These are phyloP conservation scores for Luffa aegyptiaca DNA, from an alignment of 306 rosid genomes.

Conservation along the genomic window DNA sequence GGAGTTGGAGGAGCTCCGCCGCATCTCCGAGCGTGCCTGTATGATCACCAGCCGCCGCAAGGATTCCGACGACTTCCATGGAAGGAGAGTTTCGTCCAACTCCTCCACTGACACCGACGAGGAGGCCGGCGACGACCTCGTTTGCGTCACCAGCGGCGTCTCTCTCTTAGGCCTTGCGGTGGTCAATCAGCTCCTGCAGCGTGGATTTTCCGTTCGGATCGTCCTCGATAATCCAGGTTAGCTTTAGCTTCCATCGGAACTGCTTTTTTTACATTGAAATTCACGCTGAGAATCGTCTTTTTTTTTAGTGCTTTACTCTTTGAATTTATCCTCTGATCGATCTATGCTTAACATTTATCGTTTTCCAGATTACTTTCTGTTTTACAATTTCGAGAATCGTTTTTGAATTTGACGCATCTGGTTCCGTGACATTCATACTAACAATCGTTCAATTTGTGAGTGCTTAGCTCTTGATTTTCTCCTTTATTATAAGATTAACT, in stretches of 20 bases:
- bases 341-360: background rate
- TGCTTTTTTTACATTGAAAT: background rate
- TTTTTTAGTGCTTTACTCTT: background rate
- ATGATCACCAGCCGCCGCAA: constrained; percentile 39
- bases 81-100: background rate
- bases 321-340: background rate
- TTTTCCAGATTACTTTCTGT: background rate
- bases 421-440: background rate
- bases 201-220: constrained; percentile 73
- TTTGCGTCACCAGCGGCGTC: constrained; percentile 82
- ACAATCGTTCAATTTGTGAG: background rate
- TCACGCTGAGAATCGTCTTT: background rate
- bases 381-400: background rate
- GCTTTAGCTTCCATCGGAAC: background rate
- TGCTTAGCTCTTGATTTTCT: background rate
- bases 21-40: constrained; percentile 21
- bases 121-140: constrained; percentile 22
- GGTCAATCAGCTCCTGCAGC: constrained; percentile 46
- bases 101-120: background rate
- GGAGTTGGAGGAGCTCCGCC: constrained; percentile 44
- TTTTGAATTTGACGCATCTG: background rate
- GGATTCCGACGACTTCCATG: constrained; percentile 24
- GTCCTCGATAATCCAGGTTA: constrained; percentile 43
- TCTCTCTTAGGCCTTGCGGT: constrained; percentile 70
- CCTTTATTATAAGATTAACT: background rate